These are phyloP conservation scores for Saraca asoca DNA, from an alignment of 331 rosid species.

Conservation along the genomic window DNA sequence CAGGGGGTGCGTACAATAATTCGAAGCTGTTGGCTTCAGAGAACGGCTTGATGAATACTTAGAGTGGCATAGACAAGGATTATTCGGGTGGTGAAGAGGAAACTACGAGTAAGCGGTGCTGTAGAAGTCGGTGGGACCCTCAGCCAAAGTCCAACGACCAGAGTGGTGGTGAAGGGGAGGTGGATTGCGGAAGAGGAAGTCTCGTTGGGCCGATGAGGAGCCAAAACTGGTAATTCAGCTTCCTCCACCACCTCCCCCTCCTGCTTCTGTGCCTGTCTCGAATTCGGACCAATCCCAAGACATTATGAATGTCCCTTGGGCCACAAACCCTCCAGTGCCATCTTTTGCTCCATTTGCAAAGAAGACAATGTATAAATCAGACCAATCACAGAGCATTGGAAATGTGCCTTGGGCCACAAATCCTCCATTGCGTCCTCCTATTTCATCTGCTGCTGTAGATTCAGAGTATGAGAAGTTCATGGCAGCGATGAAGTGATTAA, in stretches of 20 bases:
- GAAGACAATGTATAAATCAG: constrained; percentile 54
- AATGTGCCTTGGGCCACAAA: constrained; percentile 74
- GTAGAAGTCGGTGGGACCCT: no score
- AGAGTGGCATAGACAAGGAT: no score
- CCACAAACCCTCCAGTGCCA: constrained; percentile 58
- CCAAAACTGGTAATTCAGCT: constrained; percentile 46
- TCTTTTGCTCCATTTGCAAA: constrained; percentile 64
- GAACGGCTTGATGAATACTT: no score
- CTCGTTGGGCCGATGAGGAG: no score
- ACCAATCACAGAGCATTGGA: constrained; percentile 65
- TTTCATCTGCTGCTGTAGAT: constrained; percentile 74
- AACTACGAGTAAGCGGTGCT: no score
- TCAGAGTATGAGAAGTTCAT: constrained; percentile 95
- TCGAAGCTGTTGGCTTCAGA: no score
- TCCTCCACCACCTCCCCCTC: constrained; percentile 77
- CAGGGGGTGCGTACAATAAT: no score
- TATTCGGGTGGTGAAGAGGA: no score
- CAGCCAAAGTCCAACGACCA: no score
- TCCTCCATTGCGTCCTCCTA: constrained; percentile 63
- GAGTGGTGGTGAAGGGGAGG: no score
- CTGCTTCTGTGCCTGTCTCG: constrained; percentile 49
- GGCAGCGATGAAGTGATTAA: constrained; percentile 88
- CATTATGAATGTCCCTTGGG: constrained; percentile 85
- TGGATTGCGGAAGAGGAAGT: no score
- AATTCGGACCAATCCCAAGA: constrained; percentile 63